A percentile compares a stretch with the other conserved stretches of the same genome.
These are phyloP conservation scores for Sugiyamaella japonica DNA, from an alignment of 1,139 yeast genomes.

Conservation along the genomic window DNA sequence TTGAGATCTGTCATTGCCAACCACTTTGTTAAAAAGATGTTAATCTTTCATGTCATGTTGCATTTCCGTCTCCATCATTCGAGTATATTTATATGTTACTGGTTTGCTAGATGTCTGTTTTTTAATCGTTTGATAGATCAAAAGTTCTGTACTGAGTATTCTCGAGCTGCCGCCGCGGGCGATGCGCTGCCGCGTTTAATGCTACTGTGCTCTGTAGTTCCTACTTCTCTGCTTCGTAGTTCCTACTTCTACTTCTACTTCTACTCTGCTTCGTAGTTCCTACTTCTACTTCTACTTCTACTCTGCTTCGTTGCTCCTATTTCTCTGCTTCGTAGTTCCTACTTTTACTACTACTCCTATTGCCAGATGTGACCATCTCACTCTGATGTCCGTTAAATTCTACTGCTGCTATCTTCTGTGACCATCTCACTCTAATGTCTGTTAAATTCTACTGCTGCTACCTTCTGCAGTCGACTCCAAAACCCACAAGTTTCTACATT, in stretches of 20 bases:
- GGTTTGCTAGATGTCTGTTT: not conserved
- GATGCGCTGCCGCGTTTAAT: too few relatives aligned
- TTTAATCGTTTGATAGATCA: slow-evolving; percentile 5
- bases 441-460: slow-evolving; percentile 63
- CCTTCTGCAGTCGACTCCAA: slow-evolving; percentile 57
- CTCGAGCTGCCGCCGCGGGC: not conserved
- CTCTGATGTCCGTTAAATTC: slow-evolving; percentile 37
- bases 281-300: too few relatives aligned
- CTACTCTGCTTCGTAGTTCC: too few relatives aligned
- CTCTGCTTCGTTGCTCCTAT: too few relatives aligned
- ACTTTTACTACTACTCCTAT: too few relatives aligned
- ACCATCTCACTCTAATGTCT: not conserved
- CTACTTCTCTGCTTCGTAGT: too few relatives aligned
- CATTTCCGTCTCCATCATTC: not conserved
- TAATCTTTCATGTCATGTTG: slow-evolving; percentile 3
- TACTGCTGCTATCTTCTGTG: not conserved
- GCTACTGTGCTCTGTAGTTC: too few relatives aligned
- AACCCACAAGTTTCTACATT: slow-evolving; percentile 60
- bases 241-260: too few relatives aligned
- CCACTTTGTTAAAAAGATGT: too few relatives aligned
- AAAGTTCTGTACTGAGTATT: slow-evolving; percentile 1
- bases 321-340: too few relatives aligned
- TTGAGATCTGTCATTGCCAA: too few relatives aligned
- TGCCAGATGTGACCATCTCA: not conserved
- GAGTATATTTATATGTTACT: not conserved